A percentile compares a stretch with the other conserved stretches of the same genome.
phyloP scores from a whole-genome alignment of 768 basidiomycete species.

The Xerocomellus chrysenteron region DNA sequence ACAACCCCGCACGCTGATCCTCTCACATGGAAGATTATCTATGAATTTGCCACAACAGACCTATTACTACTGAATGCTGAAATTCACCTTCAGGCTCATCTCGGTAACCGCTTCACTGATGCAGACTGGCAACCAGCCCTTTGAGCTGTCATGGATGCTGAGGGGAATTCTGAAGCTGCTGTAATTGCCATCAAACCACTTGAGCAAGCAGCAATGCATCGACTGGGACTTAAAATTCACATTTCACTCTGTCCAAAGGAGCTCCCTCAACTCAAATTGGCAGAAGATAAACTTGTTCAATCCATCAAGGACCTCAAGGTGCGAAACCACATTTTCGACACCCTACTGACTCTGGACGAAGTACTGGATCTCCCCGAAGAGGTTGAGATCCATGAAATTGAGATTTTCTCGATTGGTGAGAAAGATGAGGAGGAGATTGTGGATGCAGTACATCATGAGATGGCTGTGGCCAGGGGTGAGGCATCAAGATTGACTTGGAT shows the following conservation, averaged over 20 bases:
- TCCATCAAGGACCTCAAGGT: too few species aligned
- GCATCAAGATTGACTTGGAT: not conserved
- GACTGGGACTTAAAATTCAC: not conserved
- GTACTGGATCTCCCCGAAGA: not conserved
- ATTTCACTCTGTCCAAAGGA: not conserved
- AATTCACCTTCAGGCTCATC: conserved; percentile 1
- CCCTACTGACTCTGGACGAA: not conserved
- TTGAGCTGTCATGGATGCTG: conserved; percentile 7
- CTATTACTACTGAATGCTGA: conserved; percentile 9
- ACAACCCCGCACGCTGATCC: not conserved
- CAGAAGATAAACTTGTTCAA: too few species aligned
- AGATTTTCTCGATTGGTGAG: too few species aligned
- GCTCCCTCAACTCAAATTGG: too few species aligned
- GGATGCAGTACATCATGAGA: not conserved
- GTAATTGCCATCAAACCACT: not conserved
- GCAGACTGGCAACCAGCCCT: conserved; percentile 4
- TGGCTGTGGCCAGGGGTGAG: not conserved
- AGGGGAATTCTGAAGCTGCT: not conserved
- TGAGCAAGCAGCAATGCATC: not conserved
- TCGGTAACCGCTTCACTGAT: conserved; percentile 7
- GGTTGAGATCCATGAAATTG: too few species aligned
- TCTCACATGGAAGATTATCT: not conserved
- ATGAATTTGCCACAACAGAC: not conserved
- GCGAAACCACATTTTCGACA: too few species aligned
- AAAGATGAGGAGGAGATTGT: not conserved